These are phyloP conservation scores for Pseudogymnoascus sp. DNA, from an alignment of 2,329 filamentous ascomycete genomes.

Conservation along the genomic window DNA sequence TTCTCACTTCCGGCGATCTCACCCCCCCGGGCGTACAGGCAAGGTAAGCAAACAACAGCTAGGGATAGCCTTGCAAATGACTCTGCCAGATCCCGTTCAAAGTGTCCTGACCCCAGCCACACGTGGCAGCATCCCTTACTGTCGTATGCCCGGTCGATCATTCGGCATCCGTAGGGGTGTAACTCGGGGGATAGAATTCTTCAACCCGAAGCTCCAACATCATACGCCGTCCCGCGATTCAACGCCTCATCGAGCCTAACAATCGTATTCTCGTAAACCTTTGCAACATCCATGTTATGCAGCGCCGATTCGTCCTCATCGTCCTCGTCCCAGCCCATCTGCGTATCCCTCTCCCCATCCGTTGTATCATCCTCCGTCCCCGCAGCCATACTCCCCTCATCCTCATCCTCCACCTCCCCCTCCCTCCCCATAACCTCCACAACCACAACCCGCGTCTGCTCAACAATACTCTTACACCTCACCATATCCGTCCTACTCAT, in stretches of 20 bases:
- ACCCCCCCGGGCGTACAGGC: neutral
- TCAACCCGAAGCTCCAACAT: constrained; percentile 5
- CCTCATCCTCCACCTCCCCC: constrained; percentile 38
- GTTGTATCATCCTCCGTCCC: constrained; percentile 21
- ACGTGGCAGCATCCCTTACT: constrained; percentile 1
- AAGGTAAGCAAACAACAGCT: neutral
- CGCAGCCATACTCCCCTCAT: constrained; percentile 13
- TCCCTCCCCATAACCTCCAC: constrained; percentile 59
- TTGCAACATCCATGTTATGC: constrained; percentile 63
- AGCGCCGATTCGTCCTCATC: constrained; percentile 45
- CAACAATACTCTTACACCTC: constrained; percentile 72
- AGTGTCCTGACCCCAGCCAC: neutral
- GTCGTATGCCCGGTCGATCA: neutral
- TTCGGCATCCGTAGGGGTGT: neutral
- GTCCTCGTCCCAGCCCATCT: constrained; percentile 31
- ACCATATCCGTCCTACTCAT: constrained; percentile 81
- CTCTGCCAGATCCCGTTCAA: neutral
- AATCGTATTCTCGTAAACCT: constrained; percentile 74
- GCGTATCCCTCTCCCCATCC: constrained; percentile 28
- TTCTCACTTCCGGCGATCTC: neutral
- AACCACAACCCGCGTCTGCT: constrained; percentile 64
- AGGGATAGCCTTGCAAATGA: constrained; percentile 1
- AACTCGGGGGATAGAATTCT: neutral
- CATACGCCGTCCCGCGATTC: constrained; percentile 26
- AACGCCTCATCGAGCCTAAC: constrained; percentile 64